Conservation (phyloP, 2,329 filamentous ascomycete genomes). For the Kalmusia sp. region DNA sequence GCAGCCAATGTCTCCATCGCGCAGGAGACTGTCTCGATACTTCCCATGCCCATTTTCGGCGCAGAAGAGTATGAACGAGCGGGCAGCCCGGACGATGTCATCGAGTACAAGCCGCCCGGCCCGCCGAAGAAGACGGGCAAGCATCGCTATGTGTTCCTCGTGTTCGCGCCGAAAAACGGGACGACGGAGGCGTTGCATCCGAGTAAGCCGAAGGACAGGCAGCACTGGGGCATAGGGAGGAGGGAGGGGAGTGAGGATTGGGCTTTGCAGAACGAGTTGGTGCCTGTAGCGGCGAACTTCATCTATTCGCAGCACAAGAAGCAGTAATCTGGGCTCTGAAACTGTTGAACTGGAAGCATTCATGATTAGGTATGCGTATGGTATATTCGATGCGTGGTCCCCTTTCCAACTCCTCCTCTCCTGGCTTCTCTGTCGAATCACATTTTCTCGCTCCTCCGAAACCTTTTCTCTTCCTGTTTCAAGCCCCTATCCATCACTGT, state of each 20-base stretch:
- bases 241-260: constrained; percentile 60
- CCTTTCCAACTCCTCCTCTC: too few species aligned
- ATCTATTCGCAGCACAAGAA: constrained; percentile 57
- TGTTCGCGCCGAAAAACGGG: constrained; percentile 55
- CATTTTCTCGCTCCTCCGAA: too few species aligned
- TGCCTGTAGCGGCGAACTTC: constrained; percentile 56
- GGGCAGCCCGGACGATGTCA: constrained; percentile 46
- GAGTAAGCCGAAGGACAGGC: constrained; percentile 55
- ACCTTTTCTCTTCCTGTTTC: background rate
- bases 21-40: constrained; percentile 25
- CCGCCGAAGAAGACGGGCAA: constrained; percentile 64
- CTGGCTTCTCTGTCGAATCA: too few species aligned
- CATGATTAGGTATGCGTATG: too few species aligned
- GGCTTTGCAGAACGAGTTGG: constrained; percentile 57
- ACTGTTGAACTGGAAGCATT: too few species aligned
- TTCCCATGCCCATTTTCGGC: constrained; percentile 33
- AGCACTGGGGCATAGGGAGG: constrained; percentile 63
- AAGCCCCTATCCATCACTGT: too few species aligned
- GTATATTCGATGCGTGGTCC: too few species aligned
- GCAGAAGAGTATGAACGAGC: constrained; percentile 14
- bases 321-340: too few species aligned
- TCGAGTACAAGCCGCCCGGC: constrained; percentile 61
- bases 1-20: constrained; percentile 45
- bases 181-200: constrained; percentile 52
- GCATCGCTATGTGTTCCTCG: constrained; percentile 65